Base-by-base conservation (phyloP, 2,329 filamentous ascomycete species). In the Plectosphaerella sp. region DNA sequence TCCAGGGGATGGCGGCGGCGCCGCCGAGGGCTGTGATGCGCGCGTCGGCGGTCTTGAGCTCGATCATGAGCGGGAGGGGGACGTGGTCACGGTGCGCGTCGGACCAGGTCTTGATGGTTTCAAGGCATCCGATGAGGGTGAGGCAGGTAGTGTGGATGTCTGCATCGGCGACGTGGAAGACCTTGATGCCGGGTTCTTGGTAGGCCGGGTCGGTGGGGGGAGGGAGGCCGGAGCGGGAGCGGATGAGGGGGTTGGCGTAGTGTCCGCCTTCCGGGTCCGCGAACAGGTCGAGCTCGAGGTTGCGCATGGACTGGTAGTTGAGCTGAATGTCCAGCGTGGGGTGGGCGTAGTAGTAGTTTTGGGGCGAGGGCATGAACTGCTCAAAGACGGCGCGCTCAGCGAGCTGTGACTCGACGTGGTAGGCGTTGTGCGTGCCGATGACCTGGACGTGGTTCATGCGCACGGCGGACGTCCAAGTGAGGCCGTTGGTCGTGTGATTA, bases 391-490 rank as follows among this genome's bases (percentile, higher is more conserved):
- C 56, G 36, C 69, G 68, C 56, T 77, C 75, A n/a, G 64, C 62
- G 1, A 68, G 63, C 2, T 66, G 65, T 22, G 73, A 64, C 55
- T 79, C 75, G 39, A 71, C 66, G 54, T 79, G 76, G 61, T 79
- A 79, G 55, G 70, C 74, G 61, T 79, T 79, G 60, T 79, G 76
- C 0, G 75, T 76, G 56, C 75, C 76, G 37, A 78, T 63, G 42
- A 78, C 70, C 58, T 79, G 76, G 46, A 78, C 72, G 46, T 79
- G 73, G 60, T 79, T 79, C 65, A 79, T 71, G 48, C 74, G 75
- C 48, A 78, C 60, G 15, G 57, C 53, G 15, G 57, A 42, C 14
- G 64, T 59, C 67, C 67, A 70, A 18, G 55, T 63, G 28, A 68
- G 64, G 45, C 61, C 61, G 50, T 67, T 67, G 39, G 57, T 58